Conservation (phyloP, 306 rosid species). For the Lathyrus oleraceus region DNA sequence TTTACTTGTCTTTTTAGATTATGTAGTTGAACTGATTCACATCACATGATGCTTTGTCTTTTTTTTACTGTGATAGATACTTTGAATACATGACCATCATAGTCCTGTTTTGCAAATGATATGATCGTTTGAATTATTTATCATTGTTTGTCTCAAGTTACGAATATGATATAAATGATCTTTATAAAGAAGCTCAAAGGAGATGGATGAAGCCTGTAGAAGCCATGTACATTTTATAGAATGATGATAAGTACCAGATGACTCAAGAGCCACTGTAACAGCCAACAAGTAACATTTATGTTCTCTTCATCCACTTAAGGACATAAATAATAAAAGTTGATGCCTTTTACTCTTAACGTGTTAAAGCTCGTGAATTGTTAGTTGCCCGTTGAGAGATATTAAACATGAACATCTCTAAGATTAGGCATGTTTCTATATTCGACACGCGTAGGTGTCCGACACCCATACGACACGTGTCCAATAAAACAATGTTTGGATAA, state of each 20-base stretch:
- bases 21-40: constrained; percentile 5
- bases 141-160: constrained; percentile 45
- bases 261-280: constrained; percentile 64
- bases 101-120: constrained; percentile 31
- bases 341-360: not conserved
- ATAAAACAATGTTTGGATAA: not conserved
- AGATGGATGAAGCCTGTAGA: constrained; percentile 97
- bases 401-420: too few species aligned
- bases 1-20: constrained; percentile 31
- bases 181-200: constrained; percentile 70
- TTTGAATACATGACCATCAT: constrained; percentile 20
- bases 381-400: not conserved
- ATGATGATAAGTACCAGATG: constrained; percentile 75
- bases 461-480: not conserved
- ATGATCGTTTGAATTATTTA: constrained; percentile 2
- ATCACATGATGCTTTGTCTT: constrained; percentile 16
- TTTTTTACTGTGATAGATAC: not conserved
- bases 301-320: constrained; percentile 24
- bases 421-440: too few species aligned
- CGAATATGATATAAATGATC: constrained; percentile 54
- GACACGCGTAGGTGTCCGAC: too few species aligned
- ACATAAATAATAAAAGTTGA: constrained; percentile 1
- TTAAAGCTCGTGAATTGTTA: not conserved
- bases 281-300: constrained; percentile 61
- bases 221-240: constrained; percentile 79